Base-by-base conservation (phyloP, 2,329 filamentous ascomycete genomes). In the Fusarium camptoceras region DNA sequence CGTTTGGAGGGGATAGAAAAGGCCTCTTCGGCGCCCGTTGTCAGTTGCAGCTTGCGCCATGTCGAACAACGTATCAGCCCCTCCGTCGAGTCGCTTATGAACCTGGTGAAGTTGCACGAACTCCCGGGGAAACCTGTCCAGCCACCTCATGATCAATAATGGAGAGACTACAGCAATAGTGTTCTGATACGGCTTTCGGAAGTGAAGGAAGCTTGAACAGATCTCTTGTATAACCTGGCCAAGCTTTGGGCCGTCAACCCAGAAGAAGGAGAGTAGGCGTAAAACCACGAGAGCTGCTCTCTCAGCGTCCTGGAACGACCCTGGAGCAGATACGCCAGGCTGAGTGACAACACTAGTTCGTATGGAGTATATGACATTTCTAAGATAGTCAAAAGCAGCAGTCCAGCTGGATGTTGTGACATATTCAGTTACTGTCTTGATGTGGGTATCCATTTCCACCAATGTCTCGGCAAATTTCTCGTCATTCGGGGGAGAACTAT, bases 31-130 rank as follows among this genome's bases (percentile, higher is more conserved):
- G 66, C 84, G 84, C 39, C 83, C 83, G 57, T 84, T 87, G 74
- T 91, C 89, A 37, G 84, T 83, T 28, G 89, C 84, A 5, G 87
- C 87, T 68, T 88, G 85, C 8, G 88, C 85, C 87, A 92, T 91
- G 72, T 92, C 90, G 74, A 92, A 91, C 25, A 92, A 81, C 1
- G 88, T 91, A 74, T 92, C 90, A 8, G 88, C 86, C 12, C 87
- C 87, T 49, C 86, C 88, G 70, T 91, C 89, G n/a, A 91, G 83
- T 73, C 88, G 85, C 73, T 84, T 87, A 67, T 87, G 87, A 62
- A 84, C 82, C 18, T 84, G 84, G 76, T 92, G 90, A 61, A 91
- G 80, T 60, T 86, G 83, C 48, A 91, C 85, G 75, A 92, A 92
- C 76, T 92, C 89, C 37, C 84, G 79, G 3, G 90, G 89, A 69